These are phyloP conservation scores for Scenedesmus sp. DNA, from an alignment of 163 green algal genomes.

Conservation along the genomic window DNA sequence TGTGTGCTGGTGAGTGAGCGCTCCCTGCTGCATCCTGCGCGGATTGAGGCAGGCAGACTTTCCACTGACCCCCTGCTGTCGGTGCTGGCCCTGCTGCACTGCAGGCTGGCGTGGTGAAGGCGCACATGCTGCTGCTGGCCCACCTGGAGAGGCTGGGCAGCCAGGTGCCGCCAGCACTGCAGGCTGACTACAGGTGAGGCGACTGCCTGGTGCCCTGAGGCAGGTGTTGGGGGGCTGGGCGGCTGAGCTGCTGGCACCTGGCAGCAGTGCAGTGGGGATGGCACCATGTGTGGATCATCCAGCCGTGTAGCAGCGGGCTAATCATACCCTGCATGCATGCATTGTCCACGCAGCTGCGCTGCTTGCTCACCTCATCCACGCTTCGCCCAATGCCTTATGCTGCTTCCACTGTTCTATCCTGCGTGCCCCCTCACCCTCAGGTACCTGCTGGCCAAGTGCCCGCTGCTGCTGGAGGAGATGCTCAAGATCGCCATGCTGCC, in stretches of 20 bases:
- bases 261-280: not conserved
- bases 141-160: slow-evolving; percentile 79
- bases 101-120: slow-evolving; percentile 49
- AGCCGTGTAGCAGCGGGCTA: too few species aligned
- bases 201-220: not conserved
- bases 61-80: not conserved
- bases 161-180: slow-evolving; percentile 74
- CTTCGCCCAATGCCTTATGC: too few species aligned
- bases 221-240: not conserved
- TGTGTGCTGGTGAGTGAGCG: not conserved
- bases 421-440: not conserved
- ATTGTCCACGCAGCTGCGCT: not conserved
- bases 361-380: too few species aligned
- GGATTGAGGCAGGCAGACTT: not conserved
- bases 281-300: too few species aligned
- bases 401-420: too few species aligned
- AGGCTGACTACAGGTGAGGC: slow-evolving; percentile 53
- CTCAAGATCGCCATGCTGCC: slow-evolving; percentile 85
- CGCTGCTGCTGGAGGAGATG: slow-evolving; percentile 90
- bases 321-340: not conserved
- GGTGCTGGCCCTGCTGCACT: not conserved
- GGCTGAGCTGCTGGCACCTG: not conserved
- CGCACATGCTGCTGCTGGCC: slow-evolving; percentile 52
- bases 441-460: slow-evolving; percentile 42
- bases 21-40: not conserved